Evolutionary conservation across 192 early-diverging fungal species (phyloP).

Genomic region (Podila clonocystis): DNA sequence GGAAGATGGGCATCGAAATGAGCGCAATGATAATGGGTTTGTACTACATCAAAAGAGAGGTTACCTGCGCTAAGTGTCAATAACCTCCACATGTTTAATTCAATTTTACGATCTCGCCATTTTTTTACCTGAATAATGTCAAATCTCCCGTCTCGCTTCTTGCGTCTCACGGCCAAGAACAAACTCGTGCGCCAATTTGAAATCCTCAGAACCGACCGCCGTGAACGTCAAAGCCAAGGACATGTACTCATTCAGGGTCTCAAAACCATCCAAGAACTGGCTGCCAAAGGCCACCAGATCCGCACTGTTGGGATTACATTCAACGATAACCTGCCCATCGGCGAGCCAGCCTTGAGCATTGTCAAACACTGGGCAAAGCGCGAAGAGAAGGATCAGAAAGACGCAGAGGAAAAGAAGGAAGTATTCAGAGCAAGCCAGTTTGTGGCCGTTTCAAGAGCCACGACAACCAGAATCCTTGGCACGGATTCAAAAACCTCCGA

Average conservation of each 20-base stretch:
- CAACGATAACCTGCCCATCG: constrained; percentile 24
- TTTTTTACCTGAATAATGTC: no score
- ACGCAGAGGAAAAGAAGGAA: not conserved
- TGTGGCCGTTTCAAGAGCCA: constrained; percentile 46
- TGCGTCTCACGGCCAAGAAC: constrained; percentile 27
- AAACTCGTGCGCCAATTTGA: constrained; percentile 31
- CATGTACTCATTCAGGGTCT: constrained; percentile 44
- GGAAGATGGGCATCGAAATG: no score
- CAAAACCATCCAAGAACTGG: constrained; percentile 41
- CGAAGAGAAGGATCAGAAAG: not conserved
- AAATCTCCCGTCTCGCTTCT: constrained; percentile 20
- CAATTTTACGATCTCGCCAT: no score
- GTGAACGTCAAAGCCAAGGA: constrained; percentile 17
- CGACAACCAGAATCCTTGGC: constrained; percentile 57
- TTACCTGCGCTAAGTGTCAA: no score
- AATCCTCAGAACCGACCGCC: constrained; percentile 26
- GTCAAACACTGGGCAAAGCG: not conserved
- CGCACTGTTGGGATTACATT: constrained; percentile 44
- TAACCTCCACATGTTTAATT: no score
- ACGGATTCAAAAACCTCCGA: constrained; percentile 46
- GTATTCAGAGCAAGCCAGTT: constrained; percentile 50
- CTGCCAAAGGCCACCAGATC: constrained; percentile 26
- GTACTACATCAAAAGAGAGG: no score
- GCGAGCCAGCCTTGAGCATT: constrained; percentile 27
- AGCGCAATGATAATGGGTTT: no score